These are phyloP conservation scores for Botryotinia calthae DNA, from an alignment of 2,329 filamentous ascomycete genomes.

Conservation along the genomic window DNA sequence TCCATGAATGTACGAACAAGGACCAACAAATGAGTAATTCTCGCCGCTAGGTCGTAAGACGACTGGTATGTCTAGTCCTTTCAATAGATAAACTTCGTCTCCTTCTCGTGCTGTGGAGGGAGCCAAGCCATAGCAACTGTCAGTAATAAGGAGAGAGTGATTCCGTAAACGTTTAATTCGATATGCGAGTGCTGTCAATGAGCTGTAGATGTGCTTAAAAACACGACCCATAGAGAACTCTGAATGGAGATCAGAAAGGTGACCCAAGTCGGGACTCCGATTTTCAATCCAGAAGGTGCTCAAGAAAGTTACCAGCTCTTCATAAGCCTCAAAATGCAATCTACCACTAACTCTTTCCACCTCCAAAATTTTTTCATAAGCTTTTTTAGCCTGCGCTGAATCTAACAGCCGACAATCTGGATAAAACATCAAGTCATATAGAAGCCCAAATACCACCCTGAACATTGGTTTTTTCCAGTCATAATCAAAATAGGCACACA, in stretches of 20 bases:
- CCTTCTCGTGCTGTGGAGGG: not conserved
- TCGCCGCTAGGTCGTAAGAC: not conserved
- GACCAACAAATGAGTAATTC: not conserved
- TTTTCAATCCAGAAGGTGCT: not conserved
- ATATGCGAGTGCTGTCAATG: too few relatives aligned
- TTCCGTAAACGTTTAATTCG: too few relatives aligned
- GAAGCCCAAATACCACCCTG: not conserved
- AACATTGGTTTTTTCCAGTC: too few relatives aligned
- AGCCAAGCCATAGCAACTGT: not conserved
- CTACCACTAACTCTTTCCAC: not conserved
- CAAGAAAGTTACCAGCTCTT: rapidly evolving
- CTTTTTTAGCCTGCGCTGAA: not conserved
- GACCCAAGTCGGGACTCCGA: not conserved
- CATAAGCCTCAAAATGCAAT: rapidly evolving
- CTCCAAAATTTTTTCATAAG: not conserved
- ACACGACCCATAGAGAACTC: too few relatives aligned
- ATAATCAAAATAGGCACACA: too few relatives aligned
- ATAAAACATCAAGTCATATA: not conserved
- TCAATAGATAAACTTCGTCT: not conserved
- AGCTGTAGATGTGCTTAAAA: too few relatives aligned
- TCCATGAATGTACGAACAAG: not conserved
- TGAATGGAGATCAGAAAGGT: too few relatives aligned
- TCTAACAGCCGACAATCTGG: not conserved
- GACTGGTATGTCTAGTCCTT: not conserved
- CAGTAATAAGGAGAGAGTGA: not conserved